Evolutionary conservation across 352 stramenopile species (phyloP).

Genomic region (Peronospora destructor): DNA sequence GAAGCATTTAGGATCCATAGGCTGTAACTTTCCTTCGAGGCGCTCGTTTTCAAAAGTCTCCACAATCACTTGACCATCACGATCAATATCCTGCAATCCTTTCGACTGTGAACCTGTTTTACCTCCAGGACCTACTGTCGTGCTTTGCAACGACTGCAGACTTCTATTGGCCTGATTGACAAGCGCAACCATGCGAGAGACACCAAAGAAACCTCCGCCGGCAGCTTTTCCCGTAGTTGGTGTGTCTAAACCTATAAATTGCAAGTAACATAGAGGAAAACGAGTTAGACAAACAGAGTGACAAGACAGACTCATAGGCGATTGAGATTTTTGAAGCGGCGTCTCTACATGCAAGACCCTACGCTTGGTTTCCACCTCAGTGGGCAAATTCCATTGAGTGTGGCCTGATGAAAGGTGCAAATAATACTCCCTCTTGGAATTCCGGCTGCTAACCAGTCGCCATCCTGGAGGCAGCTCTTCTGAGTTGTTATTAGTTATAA

Average conservation of each 20-base stretch:
- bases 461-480: conserved; percentile 52
- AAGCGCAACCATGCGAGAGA: conserved; percentile 61
- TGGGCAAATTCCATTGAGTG: conserved; percentile 64
- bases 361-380: conserved; percentile 57
- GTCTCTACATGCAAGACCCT: conserved; percentile 11
- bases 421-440: conserved; percentile 65
- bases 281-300: conserved; percentile 1
- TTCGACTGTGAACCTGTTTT: conserved; percentile 29
- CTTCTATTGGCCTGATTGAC: conserved; percentile 64
- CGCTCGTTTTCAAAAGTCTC: conserved; percentile 86
- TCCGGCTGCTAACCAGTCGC: conserved; percentile 60
- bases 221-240: conserved; percentile 31
- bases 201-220: conserved; percentile 57
- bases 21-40: conserved; percentile 62
- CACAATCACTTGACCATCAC: conserved; percentile 60
- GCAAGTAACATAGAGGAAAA: not conserved
- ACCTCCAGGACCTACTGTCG: conserved; percentile 15
- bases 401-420: conserved; percentile 59
- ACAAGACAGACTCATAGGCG: not conserved
- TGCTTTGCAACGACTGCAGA: conserved; percentile 64
- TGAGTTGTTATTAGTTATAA: conserved; percentile 8
- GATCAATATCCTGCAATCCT: conserved; percentile 54
- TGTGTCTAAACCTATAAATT: conserved; percentile 25
- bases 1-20: conserved; percentile 65
- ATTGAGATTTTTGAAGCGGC: not conserved